A percentile compares a stretch with the other conserved stretches of the same genome.
These are phyloP conservation scores for Teunomyces atbi DNA, from an alignment of 805 yeast species.

Conservation along the genomic window DNA sequence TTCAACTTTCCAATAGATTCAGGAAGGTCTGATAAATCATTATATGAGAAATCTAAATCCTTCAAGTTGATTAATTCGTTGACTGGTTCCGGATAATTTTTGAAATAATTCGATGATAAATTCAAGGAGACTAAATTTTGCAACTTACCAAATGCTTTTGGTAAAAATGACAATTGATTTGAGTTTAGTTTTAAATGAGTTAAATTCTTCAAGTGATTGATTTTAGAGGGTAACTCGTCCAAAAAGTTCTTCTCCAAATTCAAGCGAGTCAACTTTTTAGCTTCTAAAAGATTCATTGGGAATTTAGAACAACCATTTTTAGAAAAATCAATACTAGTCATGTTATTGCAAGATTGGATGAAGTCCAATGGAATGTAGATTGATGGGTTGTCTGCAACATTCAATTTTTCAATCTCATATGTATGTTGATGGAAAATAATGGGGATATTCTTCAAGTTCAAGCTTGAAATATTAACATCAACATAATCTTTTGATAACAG, in stretches of 20 bases:
- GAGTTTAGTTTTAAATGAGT: conserved; percentile 67
- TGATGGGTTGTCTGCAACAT: conserved; percentile 85
- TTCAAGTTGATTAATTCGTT: conserved; percentile 56
- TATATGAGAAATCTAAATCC: conserved; percentile 80
- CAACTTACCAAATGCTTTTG: conserved; percentile 57
- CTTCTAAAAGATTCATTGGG: conserved; percentile 71
- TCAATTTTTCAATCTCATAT: conserved; percentile 73
- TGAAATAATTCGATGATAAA: conserved; percentile 73
- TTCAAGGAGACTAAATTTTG: conserved; percentile 59
- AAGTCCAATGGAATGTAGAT: conserved; percentile 81
- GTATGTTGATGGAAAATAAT: conserved; percentile 78
- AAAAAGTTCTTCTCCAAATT: conserved; percentile 80
- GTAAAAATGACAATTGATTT: conserved; percentile 65
- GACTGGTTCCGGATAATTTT: conserved; percentile 61
- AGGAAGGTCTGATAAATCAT: conserved; percentile 64
- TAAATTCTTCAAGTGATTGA: conserved; percentile 53
- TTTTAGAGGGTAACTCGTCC: conserved; percentile 55
- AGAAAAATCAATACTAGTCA: conserved; percentile 65
- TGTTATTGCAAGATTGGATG: conserved; percentile 75
- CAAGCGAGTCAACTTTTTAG: conserved; percentile 61
- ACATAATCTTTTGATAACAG: conserved; percentile 62
- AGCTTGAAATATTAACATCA: conserved; percentile 68
- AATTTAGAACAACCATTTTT: conserved; percentile 71
- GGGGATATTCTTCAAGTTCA: conserved; percentile 81
- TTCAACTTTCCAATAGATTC: conserved; percentile 55